Conservation (phyloP, 2,329 filamentous ascomycete genomes). For the Diaporthe capsici region DNA sequence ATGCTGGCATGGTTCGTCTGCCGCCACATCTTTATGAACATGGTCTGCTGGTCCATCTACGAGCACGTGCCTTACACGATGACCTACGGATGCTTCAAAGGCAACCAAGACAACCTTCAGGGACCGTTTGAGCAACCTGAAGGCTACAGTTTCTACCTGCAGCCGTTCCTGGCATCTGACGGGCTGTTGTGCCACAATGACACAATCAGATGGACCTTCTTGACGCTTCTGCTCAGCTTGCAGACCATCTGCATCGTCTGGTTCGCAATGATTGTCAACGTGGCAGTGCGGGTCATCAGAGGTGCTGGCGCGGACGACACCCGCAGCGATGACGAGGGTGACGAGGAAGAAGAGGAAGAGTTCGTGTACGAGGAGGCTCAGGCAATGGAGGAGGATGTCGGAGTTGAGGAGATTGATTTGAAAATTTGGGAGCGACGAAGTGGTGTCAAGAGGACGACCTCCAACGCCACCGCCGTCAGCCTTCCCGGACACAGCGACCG, state of each 20-base stretch:
- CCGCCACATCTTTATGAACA: slow-evolving; percentile 85
- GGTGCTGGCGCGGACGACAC: slow-evolving; percentile 86
- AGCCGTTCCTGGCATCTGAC: slow-evolving; percentile 79
- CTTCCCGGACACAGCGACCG: slow-evolving; percentile 80
- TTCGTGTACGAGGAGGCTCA: slow-evolving; percentile 68
- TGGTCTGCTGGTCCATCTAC: slow-evolving; percentile 87
- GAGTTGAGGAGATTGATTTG: slow-evolving; percentile 78
- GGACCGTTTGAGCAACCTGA: slow-evolving; percentile 67
- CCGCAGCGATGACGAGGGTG: slow-evolving; percentile 88
- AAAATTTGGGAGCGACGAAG: slow-evolving; percentile 72
- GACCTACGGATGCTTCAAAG: slow-evolving; percentile 79
- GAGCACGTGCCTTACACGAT: slow-evolving; percentile 74
- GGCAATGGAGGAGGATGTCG: slow-evolving; percentile 80
- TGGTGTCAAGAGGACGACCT: slow-evolving; percentile 67
- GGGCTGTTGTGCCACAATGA: slow-evolving; percentile 86
- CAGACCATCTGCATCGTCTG: slow-evolving; percentile 85
- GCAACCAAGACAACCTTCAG: slow-evolving; percentile 66
- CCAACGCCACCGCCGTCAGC: slow-evolving; percentile 69
- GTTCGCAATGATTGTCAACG: slow-evolving; percentile 90
- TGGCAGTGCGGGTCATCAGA: slow-evolving; percentile 83
- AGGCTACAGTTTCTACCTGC: slow-evolving; percentile 73
- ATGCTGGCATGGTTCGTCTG: slow-evolving; percentile 87
- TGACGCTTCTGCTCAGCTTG: slow-evolving; percentile 81
- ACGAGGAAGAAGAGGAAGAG: slow-evolving; percentile 71
- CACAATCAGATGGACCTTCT: slow-evolving; percentile 81